These are phyloP conservation scores for Phytophthora fragariaefolia DNA, from an alignment of 352 stramenopile species.

Conservation along the genomic window DNA sequence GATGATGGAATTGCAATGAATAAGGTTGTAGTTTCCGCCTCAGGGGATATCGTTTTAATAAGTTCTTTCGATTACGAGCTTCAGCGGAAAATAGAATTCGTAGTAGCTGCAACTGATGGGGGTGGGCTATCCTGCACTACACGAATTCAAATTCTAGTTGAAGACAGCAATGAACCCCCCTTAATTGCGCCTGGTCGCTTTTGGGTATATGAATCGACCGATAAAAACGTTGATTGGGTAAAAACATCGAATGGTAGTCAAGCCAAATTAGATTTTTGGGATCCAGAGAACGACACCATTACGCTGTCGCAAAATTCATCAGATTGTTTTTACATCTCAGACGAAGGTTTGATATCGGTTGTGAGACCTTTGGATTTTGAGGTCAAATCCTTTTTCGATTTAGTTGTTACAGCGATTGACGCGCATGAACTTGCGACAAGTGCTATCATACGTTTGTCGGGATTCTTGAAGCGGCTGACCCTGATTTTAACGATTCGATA, in stretches of 20 bases:
- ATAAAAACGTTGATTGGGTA: conserved; percentile 23
- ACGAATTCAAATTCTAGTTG: conserved; percentile 17
- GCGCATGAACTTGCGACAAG: neutral
- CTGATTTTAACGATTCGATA: conserved; percentile 44
- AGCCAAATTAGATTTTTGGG: conserved; percentile 47
- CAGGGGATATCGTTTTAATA: conserved; percentile 22
- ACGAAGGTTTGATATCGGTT: conserved; percentile 23
- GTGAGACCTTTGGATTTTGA: conserved; percentile 30
- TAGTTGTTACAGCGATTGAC: conserved; percentile 25
- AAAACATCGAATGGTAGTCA: conserved; percentile 9
- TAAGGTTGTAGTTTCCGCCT: conserved; percentile 4
- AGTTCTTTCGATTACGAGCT: conserved; percentile 30
- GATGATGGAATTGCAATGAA: neutral
- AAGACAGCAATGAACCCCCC: conserved; percentile 49
- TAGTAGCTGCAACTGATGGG: conserved; percentile 25
- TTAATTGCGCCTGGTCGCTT: conserved; percentile 39
- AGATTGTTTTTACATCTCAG: conserved; percentile 37
- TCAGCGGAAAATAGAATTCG: conserved; percentile 12
- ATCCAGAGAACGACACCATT: conserved; percentile 68
- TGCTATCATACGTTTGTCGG: conserved; percentile 48
- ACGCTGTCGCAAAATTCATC: conserved; percentile 36
- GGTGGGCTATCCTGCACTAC: conserved; percentile 22
- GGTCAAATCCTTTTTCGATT: conserved; percentile 28
- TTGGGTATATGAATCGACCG: conserved; percentile 51
- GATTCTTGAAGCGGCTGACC: conserved; percentile 45